Base-by-base conservation (phyloP, 352 stramenopile species). In the Globisporangium ultimum region DNA sequence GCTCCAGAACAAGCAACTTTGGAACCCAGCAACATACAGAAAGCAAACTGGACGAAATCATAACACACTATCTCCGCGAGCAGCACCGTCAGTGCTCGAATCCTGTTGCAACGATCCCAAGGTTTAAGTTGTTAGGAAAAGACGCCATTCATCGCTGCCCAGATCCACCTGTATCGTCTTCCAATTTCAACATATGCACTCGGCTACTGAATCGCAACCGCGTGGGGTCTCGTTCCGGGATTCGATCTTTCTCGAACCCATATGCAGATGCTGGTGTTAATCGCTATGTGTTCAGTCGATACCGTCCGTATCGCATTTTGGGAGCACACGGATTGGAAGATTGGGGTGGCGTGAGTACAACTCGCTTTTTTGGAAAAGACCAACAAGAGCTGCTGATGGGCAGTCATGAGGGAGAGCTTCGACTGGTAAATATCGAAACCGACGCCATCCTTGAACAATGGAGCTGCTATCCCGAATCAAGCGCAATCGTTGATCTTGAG, bases 21-120 rank as follows among this genome's bases (percentile, higher is more conserved):
- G 43, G 42, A 18, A 41, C 13, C 24, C 40, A 55, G 8, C 43
- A 49, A 21, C 43, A 55, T 7, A 21, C 28, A n/a, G 41, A 58
- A 32, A 93, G 77, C 60, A 81, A 84, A 47, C 46, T 93, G 13
- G 84, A 96, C 60, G 75, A 81, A 24, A 93, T 97, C 45, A 93
- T 96, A 40, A 89, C 78, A 2, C 82, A 95, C 61, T 96, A 93
- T 54, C 67, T 95, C 18, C 78, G 87, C 54, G 86, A 95, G 47
- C 88, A 97, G 61, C 88, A 97, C 60, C 85, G 88, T 7, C 87
- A 94, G 54, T 97, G 88, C 52, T 58, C 82, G 0, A 93, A 95
- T 42, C 88, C 88, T 28, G 81, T 97, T 14, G 89, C 87, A 15
- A 93, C 89, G 1, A 80, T 96, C 1, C 88, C 88, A 0, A 86